These are phyloP conservation scores for Acanthamoeba sp. DNA, from an alignment of 208 protist genomes.

Conservation along the genomic window DNA sequence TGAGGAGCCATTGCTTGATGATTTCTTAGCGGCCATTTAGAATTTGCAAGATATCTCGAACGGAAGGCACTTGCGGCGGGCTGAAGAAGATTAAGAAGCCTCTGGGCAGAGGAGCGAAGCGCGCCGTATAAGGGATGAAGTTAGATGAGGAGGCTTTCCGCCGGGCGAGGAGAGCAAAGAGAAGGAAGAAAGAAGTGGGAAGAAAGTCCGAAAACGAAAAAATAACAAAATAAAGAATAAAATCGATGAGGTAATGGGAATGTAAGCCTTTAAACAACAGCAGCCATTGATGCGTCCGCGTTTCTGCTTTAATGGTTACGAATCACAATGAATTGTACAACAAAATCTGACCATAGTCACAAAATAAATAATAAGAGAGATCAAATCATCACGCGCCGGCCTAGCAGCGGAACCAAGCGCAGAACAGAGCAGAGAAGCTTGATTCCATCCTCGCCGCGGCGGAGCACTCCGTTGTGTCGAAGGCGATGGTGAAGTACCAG, in stretches of 20 bases:
- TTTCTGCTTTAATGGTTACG: neutral
- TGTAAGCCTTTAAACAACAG: too few species aligned
- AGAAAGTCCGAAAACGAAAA: neutral
- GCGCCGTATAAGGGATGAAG: neutral
- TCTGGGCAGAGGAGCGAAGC: neutral
- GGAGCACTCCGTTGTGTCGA: neutral
- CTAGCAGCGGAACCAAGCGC: neutral
- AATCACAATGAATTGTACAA: neutral
- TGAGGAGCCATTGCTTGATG: neutral
- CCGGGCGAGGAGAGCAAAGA: neutral
- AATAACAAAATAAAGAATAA: neutral
- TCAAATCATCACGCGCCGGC: neutral
- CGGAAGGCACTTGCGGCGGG: neutral
- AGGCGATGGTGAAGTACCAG: neutral
- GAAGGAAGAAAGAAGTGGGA: conserved; percentile 37
- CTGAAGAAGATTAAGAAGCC: too few species aligned
- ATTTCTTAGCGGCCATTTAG: conserved; percentile 8
- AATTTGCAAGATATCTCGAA: neutral
- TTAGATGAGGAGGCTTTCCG: neutral
- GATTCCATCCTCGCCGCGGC: neutral
- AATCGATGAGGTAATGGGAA: neutral
- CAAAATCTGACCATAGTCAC: neutral
- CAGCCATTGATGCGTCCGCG: too few species aligned
- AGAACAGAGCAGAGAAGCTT: neutral
- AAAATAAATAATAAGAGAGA: neutral